Conservation (phyloP, 1,284 basidiomycete genomes). For the Sanghuangporus sanghuang region DNA sequence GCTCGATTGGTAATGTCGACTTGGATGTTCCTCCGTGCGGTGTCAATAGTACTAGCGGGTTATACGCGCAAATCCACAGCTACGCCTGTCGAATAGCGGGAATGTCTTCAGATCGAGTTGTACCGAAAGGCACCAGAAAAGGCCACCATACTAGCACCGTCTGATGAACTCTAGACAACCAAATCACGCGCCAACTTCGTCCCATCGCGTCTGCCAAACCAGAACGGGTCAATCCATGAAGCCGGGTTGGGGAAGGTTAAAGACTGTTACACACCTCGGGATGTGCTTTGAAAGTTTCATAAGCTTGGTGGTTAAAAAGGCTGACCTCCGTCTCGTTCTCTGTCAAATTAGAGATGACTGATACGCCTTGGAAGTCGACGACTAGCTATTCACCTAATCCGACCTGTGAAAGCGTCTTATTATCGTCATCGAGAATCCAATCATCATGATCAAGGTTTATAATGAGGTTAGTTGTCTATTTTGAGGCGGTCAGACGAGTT, state of each 20-base stretch:
- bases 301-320: slow-evolving; percentile 76
- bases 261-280: slow-evolving; percentile 55
- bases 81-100: too few relatives aligned
- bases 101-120: too few relatives aligned
- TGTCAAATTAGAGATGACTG: slow-evolving; percentile 28
- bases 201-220: slow-evolving; percentile 44
- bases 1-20: too few relatives aligned
- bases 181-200: slow-evolving; percentile 21
- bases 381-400: slow-evolving; percentile 64
- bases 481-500: neutral
- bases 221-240: neutral
- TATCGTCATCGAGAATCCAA: slow-evolving; percentile 77
- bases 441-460: slow-evolving; percentile 94
- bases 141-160: neutral
- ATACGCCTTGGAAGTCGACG: neutral
- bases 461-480: slow-evolving; percentile 87
- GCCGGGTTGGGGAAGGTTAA: neutral
- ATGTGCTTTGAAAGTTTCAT: slow-evolving; percentile 50
- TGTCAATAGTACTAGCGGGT: too few relatives aligned
- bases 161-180: neutral
- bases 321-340: slow-evolving; percentile 95
- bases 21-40: too few relatives aligned
- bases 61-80: too few relatives aligned
- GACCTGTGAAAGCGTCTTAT: slow-evolving; percentile 55
- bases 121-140: too few relatives aligned